Conservation (phyloP, 371 early-diverging fungal genomes). For the Mucor saturninus region DNA sequence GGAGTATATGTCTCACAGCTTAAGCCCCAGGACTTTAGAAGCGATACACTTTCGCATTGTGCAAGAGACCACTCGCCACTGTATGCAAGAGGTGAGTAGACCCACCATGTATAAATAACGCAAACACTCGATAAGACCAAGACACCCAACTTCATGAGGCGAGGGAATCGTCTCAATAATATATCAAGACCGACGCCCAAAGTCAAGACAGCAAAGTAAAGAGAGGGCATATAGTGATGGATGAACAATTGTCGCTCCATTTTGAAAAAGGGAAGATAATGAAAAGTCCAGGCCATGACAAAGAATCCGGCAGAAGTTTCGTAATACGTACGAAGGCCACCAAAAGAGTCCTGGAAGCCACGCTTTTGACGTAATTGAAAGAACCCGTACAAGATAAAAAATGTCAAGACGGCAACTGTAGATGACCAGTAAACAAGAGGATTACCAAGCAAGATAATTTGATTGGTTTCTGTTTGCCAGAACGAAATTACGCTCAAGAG, state of each 20-base stretch:
- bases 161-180: constrained; percentile 57
- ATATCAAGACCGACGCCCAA: constrained; percentile 77
- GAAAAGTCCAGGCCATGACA: constrained; percentile 86
- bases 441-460: constrained; percentile 97
- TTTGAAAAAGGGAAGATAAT: constrained; percentile 97
- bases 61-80: constrained; percentile 52
- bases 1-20: constrained; percentile 11
- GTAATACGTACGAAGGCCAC: constrained; percentile 48
- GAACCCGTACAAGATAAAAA: constrained; percentile 61
- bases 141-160: constrained; percentile 39
- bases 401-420: constrained; percentile 68
- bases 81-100: constrained; percentile 83
- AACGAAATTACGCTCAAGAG: constrained; percentile 87
- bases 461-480: constrained; percentile 74
- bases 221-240: constrained; percentile 97
- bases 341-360: constrained; percentile 64
- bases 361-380: constrained; percentile 74
- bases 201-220: constrained; percentile 82
- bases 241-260: constrained; percentile 96
- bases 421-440: constrained; percentile 91
- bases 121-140: constrained; percentile 43
- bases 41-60: constrained; percentile 16
- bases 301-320: constrained; percentile 81
- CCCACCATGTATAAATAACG: constrained; percentile 55
- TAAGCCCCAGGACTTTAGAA: constrained; percentile 19